Conservation (phyloP, 2,329 filamentous ascomycete species). For the Sporothrix dimorphospora region DNA sequence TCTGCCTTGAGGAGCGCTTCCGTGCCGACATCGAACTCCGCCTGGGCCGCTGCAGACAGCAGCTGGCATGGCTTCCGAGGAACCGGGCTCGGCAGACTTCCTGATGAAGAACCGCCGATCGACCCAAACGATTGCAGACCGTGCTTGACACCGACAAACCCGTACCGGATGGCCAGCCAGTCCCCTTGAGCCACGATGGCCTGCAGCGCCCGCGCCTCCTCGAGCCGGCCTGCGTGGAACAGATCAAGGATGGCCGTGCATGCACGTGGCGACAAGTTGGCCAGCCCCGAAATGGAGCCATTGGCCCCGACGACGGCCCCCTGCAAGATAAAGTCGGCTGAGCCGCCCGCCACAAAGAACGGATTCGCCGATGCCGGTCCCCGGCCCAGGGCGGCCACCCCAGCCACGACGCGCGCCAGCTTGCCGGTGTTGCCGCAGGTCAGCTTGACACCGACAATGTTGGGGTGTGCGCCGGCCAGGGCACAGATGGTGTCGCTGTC, state of each 20-base stretch:
- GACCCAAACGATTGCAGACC: constrained; percentile 41
- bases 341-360: constrained; percentile 73
- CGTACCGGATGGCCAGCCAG: constrained; percentile 53
- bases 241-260: constrained; percentile 65
- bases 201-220: constrained; percentile 64
- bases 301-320: constrained; percentile 70
- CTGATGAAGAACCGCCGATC: background rate
- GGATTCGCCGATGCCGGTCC: constrained; percentile 28
- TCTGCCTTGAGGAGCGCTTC: background rate
- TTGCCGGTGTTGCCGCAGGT: constrained; percentile 68
- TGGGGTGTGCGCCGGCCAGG: constrained; percentile 54
- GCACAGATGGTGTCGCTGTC: constrained; percentile 59
- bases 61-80: constrained; percentile 28
- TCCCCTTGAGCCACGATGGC: constrained; percentile 49
- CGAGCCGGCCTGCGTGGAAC: constrained; percentile 59
- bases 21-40: constrained; percentile 30
- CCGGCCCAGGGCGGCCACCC: constrained; percentile 38
- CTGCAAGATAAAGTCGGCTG: constrained; percentile 74
- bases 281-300: constrained; percentile 72
- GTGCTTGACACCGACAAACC: constrained; percentile 54
- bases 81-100: constrained; percentile 13
- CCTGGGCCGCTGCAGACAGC: constrained; percentile 21
- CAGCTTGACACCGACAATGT: constrained; percentile 66
- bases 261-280: constrained; percentile 66
- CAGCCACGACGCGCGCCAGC: constrained; percentile 54